phyloP scores from a whole-genome alignment of 2,329 filamentous ascomycete genomes.

The Venturiaceae sp. region DNA sequence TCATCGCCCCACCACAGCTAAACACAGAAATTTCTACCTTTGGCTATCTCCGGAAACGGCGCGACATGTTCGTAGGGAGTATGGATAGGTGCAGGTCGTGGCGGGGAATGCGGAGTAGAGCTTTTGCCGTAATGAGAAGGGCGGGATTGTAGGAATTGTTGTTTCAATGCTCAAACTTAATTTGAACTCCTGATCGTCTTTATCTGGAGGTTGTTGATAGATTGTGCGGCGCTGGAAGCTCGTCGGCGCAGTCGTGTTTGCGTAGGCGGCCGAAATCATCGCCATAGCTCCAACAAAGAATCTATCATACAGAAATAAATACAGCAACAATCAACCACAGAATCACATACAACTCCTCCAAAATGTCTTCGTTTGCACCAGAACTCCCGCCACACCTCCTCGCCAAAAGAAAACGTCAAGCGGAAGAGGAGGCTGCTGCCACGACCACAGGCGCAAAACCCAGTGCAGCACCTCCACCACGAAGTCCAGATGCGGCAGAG shows the following conservation, averaged over 20 bases:
- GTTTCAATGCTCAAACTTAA: neutral
- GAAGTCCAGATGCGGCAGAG: slow-evolving; percentile 29
- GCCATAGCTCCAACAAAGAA: neutral
- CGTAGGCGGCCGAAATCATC: neutral
- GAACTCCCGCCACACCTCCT: slow-evolving; percentile 57
- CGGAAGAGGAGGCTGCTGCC: slow-evolving; percentile 27
- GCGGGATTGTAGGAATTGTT: neutral
- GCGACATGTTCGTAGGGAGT: neutral
- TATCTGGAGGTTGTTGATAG: neutral
- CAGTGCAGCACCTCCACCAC: neutral
- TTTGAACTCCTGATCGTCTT: neutral
- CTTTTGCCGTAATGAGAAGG: neutral
- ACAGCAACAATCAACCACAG: neutral
- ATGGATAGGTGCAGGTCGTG: neutral
- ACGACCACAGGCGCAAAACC: slow-evolving; percentile 18
- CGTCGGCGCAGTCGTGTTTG: neutral
- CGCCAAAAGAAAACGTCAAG: slow-evolving; percentile 39
- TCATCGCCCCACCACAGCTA: slow-evolving; percentile 37
- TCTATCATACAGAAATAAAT: neutral
- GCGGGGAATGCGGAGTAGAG: neutral
- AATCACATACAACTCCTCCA: neutral
- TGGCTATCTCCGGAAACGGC: neutral
- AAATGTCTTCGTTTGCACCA: slow-evolving; percentile 62
- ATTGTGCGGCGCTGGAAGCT: neutral
- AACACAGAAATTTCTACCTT: neutral